A percentile compares a stretch with the other conserved stretches of the same genome.
Conservation (phyloP, 108 stramenopile genomes). For the Pseudonitzschia delicatissima region DNA sequence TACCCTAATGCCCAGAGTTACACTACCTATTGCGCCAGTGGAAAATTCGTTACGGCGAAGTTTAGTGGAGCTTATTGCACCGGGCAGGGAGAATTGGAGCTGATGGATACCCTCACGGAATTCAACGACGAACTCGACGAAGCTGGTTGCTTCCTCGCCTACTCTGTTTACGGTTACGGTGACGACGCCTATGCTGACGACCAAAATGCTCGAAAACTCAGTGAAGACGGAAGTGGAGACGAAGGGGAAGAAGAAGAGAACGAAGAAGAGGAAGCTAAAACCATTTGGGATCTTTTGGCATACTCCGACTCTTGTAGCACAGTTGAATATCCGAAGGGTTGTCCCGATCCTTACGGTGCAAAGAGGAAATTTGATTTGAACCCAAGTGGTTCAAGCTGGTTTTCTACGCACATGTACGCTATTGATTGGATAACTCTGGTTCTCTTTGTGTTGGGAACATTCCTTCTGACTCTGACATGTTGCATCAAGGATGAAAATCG, state of each 20-base stretch:
- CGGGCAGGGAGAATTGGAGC: neutral
- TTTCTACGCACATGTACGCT: slow-evolving; percentile 13
- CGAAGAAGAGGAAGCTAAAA: neutral
- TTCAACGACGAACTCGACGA: slow-evolving; percentile 15
- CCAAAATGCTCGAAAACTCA: slow-evolving; percentile 1
- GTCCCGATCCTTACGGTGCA: slow-evolving; percentile 23
- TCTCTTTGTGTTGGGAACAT: slow-evolving; percentile 8
- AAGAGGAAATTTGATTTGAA: slow-evolving; percentile 12
- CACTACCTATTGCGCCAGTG: slow-evolving; percentile 17
- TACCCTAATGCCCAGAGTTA: slow-evolving; percentile 24
- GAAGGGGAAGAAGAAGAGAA: neutral
- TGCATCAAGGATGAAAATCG: slow-evolving; percentile 10
- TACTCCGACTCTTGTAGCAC: slow-evolving; percentile 16
- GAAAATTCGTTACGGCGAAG: slow-evolving; percentile 16
- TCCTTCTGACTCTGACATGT: slow-evolving; percentile 10
- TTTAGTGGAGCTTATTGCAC: slow-evolving; percentile 30
- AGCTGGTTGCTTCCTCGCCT: slow-evolving; percentile 12
- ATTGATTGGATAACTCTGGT: slow-evolving; percentile 15
- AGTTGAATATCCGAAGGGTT: slow-evolving; percentile 18
- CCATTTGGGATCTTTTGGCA: neutral
- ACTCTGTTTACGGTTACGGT: slow-evolving; percentile 3
- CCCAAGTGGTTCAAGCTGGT: slow-evolving; percentile 1
- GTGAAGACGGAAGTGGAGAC: neutral
- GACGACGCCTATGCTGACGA: neutral
- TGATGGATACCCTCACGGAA: slow-evolving; percentile 2